These are phyloP conservation scores for Aphanomyces astaci DNA, from an alignment of 352 stramenopile species.

Conservation along the genomic window DNA sequence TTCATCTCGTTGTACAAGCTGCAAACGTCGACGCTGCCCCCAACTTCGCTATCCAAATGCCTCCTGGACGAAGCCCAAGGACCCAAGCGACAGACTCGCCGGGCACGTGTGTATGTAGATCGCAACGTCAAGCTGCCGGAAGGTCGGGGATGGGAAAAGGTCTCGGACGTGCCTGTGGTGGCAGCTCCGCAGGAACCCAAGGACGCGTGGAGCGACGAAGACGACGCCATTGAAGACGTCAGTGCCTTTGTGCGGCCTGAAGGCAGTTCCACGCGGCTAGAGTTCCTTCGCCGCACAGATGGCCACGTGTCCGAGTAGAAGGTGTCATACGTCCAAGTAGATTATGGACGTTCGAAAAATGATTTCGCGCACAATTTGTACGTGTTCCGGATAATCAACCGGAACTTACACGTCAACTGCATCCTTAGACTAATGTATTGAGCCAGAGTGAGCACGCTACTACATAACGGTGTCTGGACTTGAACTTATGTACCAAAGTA, in stretches of 20 bases:
- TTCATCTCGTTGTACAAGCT: slow-evolving; percentile 75
- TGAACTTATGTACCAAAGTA: no score
- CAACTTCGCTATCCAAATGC: slow-evolving; percentile 48
- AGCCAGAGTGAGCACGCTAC: neutral
- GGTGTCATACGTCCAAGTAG: no score
- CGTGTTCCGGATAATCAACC: neutral
- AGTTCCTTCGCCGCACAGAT: slow-evolving; percentile 11
- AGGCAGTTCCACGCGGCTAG: neutral
- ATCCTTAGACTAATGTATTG: neutral
- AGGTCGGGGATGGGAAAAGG: slow-evolving; percentile 65
- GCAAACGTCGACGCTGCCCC: slow-evolving; percentile 40
- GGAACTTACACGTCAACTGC: neutral
- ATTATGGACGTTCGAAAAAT: no score
- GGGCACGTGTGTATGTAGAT: slow-evolving; percentile 36
- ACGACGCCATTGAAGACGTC: slow-evolving; percentile 27
- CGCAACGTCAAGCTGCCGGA: slow-evolving; percentile 29
- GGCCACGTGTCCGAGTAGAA: neutral
- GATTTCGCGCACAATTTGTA: neutral
- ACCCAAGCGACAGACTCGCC: slow-evolving; percentile 25
- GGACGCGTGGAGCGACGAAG: slow-evolving; percentile 77
- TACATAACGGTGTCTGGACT: no score
- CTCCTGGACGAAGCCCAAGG: slow-evolving; percentile 27
- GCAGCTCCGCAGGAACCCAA: neutral
- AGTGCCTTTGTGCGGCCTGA: neutral
- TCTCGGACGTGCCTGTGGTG: slow-evolving; percentile 37